Percentiles rank a stretch among this genome's conserved stretches.
These are phyloP conservation scores for Pseudocercospora pini-densiflorae DNA, from an alignment of 2,329 filamentous ascomycete species.

Conservation along the genomic window DNA sequence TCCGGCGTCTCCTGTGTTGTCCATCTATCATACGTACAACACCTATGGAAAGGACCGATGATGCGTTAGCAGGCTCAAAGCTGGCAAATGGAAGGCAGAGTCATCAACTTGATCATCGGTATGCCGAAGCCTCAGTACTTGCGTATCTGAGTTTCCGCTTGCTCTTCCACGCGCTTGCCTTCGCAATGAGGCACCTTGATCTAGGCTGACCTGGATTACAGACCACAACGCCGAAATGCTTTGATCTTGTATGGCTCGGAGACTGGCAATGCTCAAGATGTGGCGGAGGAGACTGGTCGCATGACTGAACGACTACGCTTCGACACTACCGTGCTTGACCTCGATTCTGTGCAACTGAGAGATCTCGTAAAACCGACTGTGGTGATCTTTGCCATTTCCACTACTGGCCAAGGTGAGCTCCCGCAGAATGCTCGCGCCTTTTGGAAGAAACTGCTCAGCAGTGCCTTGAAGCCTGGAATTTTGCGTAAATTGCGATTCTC, in stretches of 20 bases:
- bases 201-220: not conserved
- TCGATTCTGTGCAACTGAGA: constrained; percentile 72
- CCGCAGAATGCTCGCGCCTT: constrained; percentile 80
- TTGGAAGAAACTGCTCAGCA: constrained; percentile 83
- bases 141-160: not conserved
- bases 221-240: constrained; percentile 48
- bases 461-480: constrained; percentile 73
- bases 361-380: constrained; percentile 56
- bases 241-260: constrained; percentile 92
- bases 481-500: constrained; percentile 74
- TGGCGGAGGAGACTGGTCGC: constrained; percentile 81
- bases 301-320: constrained; percentile 80
- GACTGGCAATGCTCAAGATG: constrained; percentile 91
- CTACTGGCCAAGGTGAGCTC: constrained; percentile 92
- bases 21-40: not conserved
- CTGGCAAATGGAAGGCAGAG: constrained; percentile 17
- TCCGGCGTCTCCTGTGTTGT: not conserved
- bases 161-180: not conserved
- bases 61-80: constrained; percentile 16
- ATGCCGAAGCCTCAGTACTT: constrained; percentile 4
- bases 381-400: constrained; percentile 83
- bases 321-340: constrained; percentile 72
- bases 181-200: not conserved
- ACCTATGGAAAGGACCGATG: constrained; percentile 31
- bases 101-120: constrained; percentile 10